A percentile compares a stretch with the other conserved stretches of the same genome.
Evolutionary conservation across 768 basidiomycete genomes (phyloP).

Genomic region (Tylopilus rubrobrunneus): DNA sequence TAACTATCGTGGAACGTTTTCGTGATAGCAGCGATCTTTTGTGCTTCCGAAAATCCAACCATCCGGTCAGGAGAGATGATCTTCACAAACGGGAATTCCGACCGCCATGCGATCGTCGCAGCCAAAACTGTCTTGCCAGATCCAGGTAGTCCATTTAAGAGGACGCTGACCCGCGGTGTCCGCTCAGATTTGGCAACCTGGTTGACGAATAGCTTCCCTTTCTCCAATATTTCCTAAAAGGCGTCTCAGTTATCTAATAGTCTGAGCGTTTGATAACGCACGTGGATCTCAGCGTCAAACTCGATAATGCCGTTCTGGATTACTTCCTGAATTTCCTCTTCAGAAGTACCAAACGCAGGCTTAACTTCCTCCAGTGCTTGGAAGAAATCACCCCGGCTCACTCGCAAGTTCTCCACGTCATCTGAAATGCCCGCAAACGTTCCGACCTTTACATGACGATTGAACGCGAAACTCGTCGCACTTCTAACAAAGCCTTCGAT

Average conservation of each 20-base stretch:
- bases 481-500: constrained; percentile 95
- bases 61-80: constrained; percentile 93
- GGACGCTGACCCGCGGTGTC: constrained; percentile 87
- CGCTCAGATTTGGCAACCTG: constrained; percentile 89
- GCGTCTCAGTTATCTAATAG: background rate
- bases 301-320: constrained; percentile 97
- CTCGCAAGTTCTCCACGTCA: constrained; percentile 89
- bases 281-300: constrained; percentile 71
- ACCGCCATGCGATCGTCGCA: constrained; percentile 88
- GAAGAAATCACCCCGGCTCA: constrained; percentile 83
- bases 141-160: constrained; percentile 86
- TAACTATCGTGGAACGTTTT: constrained; percentile 95
- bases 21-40: constrained; percentile 87
- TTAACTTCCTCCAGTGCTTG: constrained; percentile 91
- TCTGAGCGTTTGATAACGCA: constrained; percentile 28
- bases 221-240: constrained; percentile 74
- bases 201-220: constrained; percentile 86
- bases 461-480: constrained; percentile 97
- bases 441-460: constrained; percentile 95
- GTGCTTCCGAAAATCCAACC: constrained; percentile 92
- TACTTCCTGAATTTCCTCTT: constrained; percentile 90
- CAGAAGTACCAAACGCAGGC: constrained; percentile 95
- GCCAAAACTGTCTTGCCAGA: constrained; percentile 95
- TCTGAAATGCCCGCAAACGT: constrained; percentile 96
- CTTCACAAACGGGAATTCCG: constrained; percentile 98